Base-by-base conservation (phyloP, 805 yeast genomes). In the Schwanniomyces vanrijiae region DNA sequence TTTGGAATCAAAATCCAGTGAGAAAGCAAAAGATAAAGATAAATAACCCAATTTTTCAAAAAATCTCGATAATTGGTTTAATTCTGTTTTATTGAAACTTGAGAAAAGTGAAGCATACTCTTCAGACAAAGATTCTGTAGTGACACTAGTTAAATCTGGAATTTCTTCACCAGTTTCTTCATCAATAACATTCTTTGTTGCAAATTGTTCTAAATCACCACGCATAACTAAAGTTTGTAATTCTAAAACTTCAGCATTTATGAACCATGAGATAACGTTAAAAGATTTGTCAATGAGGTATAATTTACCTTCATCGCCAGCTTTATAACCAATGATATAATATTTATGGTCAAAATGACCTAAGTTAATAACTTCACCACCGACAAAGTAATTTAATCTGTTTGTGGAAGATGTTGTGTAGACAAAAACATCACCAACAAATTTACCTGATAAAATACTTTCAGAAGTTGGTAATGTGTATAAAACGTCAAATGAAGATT, bases 391-490 rank as follows among this genome's bases (percentile, higher is more conserved):
- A 70, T 91, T 92, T 62, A 94, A 77, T 67, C 98, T 83, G 71
- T 90, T 89, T 34, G 76, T 62, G 20, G 95, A 77, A 16, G 83
- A 61, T 2, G 97, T 90, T 13, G 97, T 89, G 73, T 86, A 94
- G 45, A 94, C 82, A 65, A 92, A 91, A 40, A 94, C 97, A 72
- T 94, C 98, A 55, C 98, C 99, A 59, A 91, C 90, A 90, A 97
- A 94, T 66, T 84, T 86, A 60, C 97, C 97, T 24, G 96, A 85
- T 50, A 88, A 82, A 33, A 92, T 81, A 16, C 83, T 71, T 64
- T 94, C 99, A 2, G 74, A 56, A 21, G 75, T 67, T 48, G 81
- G 79, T 49, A 90, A 79, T 51, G 95, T 96, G 59, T 85, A 81
- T 47, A 89, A 73, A 20, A 91, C 91, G 46, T 88, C 95, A 64